A percentile compares a stretch with the other conserved stretches of the same genome.
Evolutionary conservation across 1,284 basidiomycete genomes (phyloP).

Genomic region (Leccinum variabile): DNA sequence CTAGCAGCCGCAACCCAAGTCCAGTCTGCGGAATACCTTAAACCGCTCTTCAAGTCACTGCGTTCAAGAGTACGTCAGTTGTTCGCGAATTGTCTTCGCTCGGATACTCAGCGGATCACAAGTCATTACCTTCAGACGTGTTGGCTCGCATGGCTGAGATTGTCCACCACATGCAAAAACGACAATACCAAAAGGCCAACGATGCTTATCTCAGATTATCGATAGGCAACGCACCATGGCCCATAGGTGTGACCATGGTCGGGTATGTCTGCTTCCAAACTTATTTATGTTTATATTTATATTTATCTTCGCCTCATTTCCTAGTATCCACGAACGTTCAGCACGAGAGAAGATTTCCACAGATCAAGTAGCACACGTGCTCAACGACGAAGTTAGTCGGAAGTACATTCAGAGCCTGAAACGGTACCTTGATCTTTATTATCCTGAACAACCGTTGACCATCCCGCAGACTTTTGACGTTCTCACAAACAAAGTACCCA

Average conservation of each 20-base stretch:
- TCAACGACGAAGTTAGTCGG: slow-evolving; percentile 98
- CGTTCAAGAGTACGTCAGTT: slow-evolving; percentile 71
- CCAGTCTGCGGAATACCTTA: slow-evolving; percentile 94
- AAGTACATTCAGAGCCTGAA: slow-evolving; percentile 99
- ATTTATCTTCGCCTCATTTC: slow-evolving; percentile 5
- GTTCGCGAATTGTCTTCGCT: slow-evolving; percentile 2
- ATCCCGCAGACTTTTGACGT: slow-evolving; percentile 77
- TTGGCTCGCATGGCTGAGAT: slow-evolving; percentile 91
- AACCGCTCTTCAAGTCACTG: slow-evolving; percentile 91
- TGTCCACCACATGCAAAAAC: slow-evolving; percentile 92
- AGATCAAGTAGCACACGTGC: slow-evolving; percentile 95
- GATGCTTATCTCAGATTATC: slow-evolving; percentile 96
- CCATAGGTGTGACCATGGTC: slow-evolving; percentile 99
- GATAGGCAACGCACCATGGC: slow-evolving; percentile 99
- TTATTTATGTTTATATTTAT: neutral
- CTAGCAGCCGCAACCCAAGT: slow-evolving; percentile 93
- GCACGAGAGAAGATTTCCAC: slow-evolving; percentile 96
- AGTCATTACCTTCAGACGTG: slow-evolving; percentile 86
- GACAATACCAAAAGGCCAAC: slow-evolving; percentile 93
- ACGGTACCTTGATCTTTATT: slow-evolving; percentile 51
- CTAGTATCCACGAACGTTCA: slow-evolving; percentile 94
- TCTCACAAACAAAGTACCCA: slow-evolving; percentile 93
- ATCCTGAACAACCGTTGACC: slow-evolving; percentile 8
- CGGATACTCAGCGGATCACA: slow-evolving; percentile 16
- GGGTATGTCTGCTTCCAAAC: slow-evolving; percentile 56